phyloP scores from a whole-genome alignment of 2,329 filamentous ascomycete genomes.

The Diaporthe sp. region DNA sequence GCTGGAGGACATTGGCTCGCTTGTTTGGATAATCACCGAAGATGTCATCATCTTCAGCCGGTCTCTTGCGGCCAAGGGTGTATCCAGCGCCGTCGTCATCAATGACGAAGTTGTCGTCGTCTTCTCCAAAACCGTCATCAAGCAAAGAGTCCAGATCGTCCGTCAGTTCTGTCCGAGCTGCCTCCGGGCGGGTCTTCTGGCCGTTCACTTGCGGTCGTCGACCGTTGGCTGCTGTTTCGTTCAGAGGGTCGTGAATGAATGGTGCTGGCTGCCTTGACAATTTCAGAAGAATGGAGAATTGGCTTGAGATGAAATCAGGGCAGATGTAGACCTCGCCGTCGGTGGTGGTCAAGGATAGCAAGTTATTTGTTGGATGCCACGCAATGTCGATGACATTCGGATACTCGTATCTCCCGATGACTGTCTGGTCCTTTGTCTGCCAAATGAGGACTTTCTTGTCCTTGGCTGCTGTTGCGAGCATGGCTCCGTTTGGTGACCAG shows the following conservation, averaged over 20 bases:
- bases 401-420: constrained; percentile 84
- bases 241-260: constrained; percentile 84
- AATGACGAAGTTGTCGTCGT: constrained; percentile 86
- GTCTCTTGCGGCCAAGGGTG: constrained; percentile 70
- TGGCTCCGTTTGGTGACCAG: constrained; percentile 95
- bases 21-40: constrained; percentile 61
- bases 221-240: constrained; percentile 77
- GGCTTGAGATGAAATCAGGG: constrained; percentile 74
- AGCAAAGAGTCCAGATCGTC: constrained; percentile 90
- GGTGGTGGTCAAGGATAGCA: constrained; percentile 90
- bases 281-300: constrained; percentile 69
- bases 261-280: constrained; percentile 80
- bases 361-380: constrained; percentile 93
- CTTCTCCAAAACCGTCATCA: constrained; percentile 62
- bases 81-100: constrained; percentile 98
- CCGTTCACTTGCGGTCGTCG: constrained; percentile 70
- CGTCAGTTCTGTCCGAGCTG: constrained; percentile 38
- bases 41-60: constrained; percentile 66
- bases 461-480: constrained; percentile 80
- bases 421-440: constrained; percentile 89
- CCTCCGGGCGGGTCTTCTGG: constrained; percentile 57
- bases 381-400: constrained; percentile 86
- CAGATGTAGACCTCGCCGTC: constrained; percentile 96
- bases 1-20: constrained; percentile 64
- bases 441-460: constrained; percentile 83